Conservation (phyloP, 1,284 basidiomycete genomes). For the Singerocomus inundabilis region DNA sequence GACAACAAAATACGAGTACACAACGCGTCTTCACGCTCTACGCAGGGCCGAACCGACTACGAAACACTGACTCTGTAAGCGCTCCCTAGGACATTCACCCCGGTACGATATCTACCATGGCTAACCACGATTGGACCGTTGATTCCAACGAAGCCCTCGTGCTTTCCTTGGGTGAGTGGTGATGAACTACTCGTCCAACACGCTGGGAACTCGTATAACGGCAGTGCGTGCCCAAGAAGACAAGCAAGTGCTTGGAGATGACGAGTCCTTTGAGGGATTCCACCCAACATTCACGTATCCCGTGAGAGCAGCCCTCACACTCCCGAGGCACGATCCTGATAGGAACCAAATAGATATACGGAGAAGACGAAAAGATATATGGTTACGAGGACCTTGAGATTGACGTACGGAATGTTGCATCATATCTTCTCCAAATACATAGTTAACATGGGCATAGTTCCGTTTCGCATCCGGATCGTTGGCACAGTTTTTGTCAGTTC, state of each 20-base stretch:
- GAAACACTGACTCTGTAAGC: not conserved
- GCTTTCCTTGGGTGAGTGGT: slow-evolving; percentile 63
- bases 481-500: slow-evolving; percentile 71
- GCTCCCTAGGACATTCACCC: not conserved
- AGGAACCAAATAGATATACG: slow-evolving; percentile 66
- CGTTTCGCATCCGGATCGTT: slow-evolving; percentile 88
- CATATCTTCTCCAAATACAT: not conserved
- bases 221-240: slow-evolving; percentile 66
- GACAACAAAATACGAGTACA: slow-evolving; percentile 26
- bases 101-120: slow-evolving; percentile 16
- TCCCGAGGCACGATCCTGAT: slow-evolving; percentile 14
- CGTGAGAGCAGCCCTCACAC: slow-evolving; percentile 40
- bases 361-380: slow-evolving; percentile 95
- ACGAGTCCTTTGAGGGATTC: slow-evolving; percentile 64
- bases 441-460: slow-evolving; percentile 47
- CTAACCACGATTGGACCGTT: slow-evolving; percentile 63
- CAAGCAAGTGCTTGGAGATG: slow-evolving; percentile 56
- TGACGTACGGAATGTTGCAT: slow-evolving; percentile 56
- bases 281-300: slow-evolving; percentile 88
- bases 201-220: slow-evolving; percentile 1
- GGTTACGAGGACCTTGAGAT: slow-evolving; percentile 85
- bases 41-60: too few species aligned
- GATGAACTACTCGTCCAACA: slow-evolving; percentile 2
- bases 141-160: slow-evolving; percentile 77
- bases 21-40: slow-evolving; percentile 26